Percentiles rank a stretch among this genome's conserved stretches.
Conservation (phyloP, 73 alveolate species). For the Tetrahymena elliotti region DNA sequence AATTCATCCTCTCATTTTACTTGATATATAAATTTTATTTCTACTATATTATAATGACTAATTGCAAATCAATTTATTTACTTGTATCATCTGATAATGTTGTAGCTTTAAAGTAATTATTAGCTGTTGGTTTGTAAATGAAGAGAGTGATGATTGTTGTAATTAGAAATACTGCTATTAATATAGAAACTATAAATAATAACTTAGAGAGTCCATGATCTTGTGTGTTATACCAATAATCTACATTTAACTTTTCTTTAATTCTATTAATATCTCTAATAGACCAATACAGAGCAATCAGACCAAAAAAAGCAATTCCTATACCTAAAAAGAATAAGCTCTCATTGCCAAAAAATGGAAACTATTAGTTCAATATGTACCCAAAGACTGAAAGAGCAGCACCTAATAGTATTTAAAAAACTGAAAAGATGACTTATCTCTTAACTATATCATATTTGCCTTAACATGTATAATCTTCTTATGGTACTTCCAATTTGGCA, state of each 20-base stretch:
- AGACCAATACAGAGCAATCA: neutral
- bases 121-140: neutral
- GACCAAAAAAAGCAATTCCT: neutral
- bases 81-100: neutral
- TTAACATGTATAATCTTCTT: neutral
- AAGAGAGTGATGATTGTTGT: neutral
- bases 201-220: neutral
- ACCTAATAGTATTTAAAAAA: neutral
- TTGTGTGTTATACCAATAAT: neutral
- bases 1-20: neutral
- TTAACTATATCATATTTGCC: neutral
- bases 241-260: neutral
- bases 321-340: neutral
- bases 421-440: neutral
- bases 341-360: neutral
- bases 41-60: neutral
- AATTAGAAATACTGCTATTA: neutral
- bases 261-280: neutral
- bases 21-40: too few species aligned
- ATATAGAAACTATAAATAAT: neutral
- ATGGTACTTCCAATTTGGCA: neutral
- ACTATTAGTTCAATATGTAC: neutral
- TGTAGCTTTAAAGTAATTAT: neutral
- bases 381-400: neutral
- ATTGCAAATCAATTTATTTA: neutral